These are phyloP conservation scores for Scutellaria barbata DNA, from an alignment of 257 asterid genomes.

Conservation along the genomic window DNA sequence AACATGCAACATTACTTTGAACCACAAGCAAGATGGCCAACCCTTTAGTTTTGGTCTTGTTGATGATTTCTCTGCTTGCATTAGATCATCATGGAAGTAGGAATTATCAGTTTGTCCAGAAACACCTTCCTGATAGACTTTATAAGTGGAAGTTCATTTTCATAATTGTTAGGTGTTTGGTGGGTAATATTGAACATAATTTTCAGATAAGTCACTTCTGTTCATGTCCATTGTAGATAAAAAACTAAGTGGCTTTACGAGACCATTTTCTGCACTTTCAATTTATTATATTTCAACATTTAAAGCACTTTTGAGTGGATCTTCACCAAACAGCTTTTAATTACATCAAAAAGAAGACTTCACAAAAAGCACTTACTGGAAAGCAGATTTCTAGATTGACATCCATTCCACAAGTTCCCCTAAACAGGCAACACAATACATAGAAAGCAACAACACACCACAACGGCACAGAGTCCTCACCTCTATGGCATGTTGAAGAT, in stretches of 20 bases:
- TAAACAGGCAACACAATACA: slow-evolving; percentile 23
- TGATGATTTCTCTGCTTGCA: not conserved
- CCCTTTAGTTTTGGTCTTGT: not conserved
- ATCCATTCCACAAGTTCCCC: slow-evolving; percentile 19
- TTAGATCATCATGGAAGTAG: slow-evolving; percentile 13
- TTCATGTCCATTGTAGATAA: not conserved
- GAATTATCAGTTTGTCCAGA: not conserved
- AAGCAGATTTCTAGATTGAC: not conserved
- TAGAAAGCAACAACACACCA: slow-evolving; percentile 4
- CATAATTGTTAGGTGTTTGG: not conserved
- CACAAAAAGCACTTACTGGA: not conserved
- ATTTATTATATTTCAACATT: not conserved
- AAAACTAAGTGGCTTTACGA: not conserved
- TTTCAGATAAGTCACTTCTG: not conserved
- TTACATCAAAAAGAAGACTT: not conserved
- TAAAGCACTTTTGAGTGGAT: not conserved
- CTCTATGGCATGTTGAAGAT: slow-evolving; percentile 9
- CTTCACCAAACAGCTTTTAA: not conserved
- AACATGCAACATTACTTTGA: slow-evolving; percentile 17
- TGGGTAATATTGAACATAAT: not conserved
- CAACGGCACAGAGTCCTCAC: not conserved
- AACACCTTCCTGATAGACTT: slow-evolving; percentile 4
- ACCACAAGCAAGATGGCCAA: slow-evolving; percentile 15
- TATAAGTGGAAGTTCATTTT: not conserved
- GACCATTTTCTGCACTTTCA: not conserved